A percentile compares a stretch with the other conserved stretches of the same genome.
Conservation (phyloP, 192 early-diverging fungal genomes). For the Entomortierella parvispora region DNA sequence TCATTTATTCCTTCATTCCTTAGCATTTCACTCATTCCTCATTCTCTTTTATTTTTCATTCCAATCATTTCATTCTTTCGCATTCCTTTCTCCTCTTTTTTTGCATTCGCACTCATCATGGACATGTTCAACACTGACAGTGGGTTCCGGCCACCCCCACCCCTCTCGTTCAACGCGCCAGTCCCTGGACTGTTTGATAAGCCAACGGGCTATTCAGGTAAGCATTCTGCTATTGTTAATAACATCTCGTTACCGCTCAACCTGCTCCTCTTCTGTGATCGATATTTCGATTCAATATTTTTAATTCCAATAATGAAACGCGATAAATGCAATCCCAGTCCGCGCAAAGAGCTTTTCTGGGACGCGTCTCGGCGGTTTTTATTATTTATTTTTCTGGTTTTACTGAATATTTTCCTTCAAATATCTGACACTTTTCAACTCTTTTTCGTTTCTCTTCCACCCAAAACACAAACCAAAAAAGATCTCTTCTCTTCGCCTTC, state of each 20-base stretch:
- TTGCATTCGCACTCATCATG: slow-evolving; percentile 11
- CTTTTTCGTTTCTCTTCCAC: too few relatives aligned
- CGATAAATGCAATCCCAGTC: too few relatives aligned
- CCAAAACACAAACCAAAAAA: too few relatives aligned
- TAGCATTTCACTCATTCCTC: not conserved
- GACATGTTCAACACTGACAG: slow-evolving; percentile 53
- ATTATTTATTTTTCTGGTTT: too few relatives aligned
- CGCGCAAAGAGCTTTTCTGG: too few relatives aligned
- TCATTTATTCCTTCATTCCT: not conserved
- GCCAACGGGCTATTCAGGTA: slow-evolving; percentile 27
- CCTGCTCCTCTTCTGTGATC: not conserved
- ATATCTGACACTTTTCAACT: too few relatives aligned
- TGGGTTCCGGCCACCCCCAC: slow-evolving; percentile 47
- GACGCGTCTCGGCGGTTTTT: too few relatives aligned
- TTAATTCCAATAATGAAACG: too few relatives aligned
- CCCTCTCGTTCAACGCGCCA: slow-evolving; percentile 20
- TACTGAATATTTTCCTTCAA: too few relatives aligned
- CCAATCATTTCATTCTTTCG: not conserved
- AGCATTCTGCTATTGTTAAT: not conserved
- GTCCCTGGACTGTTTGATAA: slow-evolving; percentile 44
- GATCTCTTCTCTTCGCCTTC: not conserved
- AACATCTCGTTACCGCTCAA: too few relatives aligned
- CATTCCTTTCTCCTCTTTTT: not conserved
- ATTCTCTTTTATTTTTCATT: not conserved
- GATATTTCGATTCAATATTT: too few relatives aligned